Base-by-base conservation (phyloP, 2,329 filamentous ascomycete genomes). In the Diaporthe sp. region DNA sequence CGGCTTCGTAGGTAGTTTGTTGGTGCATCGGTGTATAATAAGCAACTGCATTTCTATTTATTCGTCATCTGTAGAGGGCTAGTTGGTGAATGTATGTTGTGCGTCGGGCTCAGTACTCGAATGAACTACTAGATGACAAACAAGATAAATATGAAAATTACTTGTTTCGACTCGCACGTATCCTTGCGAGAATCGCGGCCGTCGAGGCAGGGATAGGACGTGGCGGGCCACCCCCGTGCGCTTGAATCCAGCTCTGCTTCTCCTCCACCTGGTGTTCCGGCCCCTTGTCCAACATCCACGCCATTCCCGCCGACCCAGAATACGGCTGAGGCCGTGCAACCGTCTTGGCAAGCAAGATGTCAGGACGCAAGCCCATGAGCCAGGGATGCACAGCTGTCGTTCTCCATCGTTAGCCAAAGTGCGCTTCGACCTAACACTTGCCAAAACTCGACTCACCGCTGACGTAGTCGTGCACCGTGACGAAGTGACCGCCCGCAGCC, bases 391-490 rank as follows among this genome's bases (percentile, higher is more conserved):
- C 77, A 63, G 77, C 77, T 78, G 71, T 70, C 27, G 71, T 68
- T 47, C 19, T 58, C 27, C 25, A 66, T 76, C 53, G 37, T 72
- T 63, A 74, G 55, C 75, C 37, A 69, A 56, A 70, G 42, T 50
- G 42, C 4, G 27, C 1, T 13, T 59, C 22, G 19, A 61, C 47
- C 39, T 17, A 19, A 15, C 39, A 17, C 39, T 42, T 9, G 3
- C 39, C 15, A 6, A 15, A 42, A 9, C 42, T 44, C 58, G 30
- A 76, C 73, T 76, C 68, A 78, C 76, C 75, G 58, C 75, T 75
- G 30, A 79, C 50, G 61, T 78, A 81, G 75, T 81, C 79, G 47
- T 77, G 73, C 50, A 81, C 75, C 19, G 77, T 80, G 53, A 80
- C 77, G 76, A 78, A 80, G 51, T 75, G 22, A 66, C 75, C 77